Conservation (phyloP, 148 eudicot species). For the Cornus florida region DNA sequence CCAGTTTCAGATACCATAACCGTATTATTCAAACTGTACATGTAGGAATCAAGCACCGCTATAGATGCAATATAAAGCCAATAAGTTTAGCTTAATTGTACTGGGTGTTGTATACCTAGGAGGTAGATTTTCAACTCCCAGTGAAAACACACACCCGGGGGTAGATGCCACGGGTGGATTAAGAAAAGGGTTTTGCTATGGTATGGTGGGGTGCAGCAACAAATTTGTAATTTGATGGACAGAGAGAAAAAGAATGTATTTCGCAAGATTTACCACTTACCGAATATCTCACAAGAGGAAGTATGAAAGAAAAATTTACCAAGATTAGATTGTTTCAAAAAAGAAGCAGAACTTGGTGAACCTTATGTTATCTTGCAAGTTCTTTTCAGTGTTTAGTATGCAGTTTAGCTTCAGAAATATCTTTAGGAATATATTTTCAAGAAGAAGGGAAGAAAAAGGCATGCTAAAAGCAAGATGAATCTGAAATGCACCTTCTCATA, state of each 20-base stretch:
- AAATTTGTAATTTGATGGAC: not conserved
- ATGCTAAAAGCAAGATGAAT: slow-evolving; percentile 5
- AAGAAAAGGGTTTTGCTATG: not conserved
- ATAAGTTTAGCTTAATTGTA: too few relatives aligned
- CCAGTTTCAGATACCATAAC: too few relatives aligned
- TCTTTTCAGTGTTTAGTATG: not conserved
- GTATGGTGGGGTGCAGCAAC: not conserved
- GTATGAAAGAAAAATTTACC: not conserved
- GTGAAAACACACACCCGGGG: not conserved
- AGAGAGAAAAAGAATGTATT: not conserved
- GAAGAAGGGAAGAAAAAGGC: not conserved
- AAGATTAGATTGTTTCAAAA: not conserved
- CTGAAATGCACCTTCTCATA: slow-evolving; percentile 59
- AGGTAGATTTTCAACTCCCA: not conserved
- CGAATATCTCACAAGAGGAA: too few relatives aligned
- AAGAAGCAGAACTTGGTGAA: not conserved
- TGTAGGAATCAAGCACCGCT: too few relatives aligned
- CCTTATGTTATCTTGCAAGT: not conserved
- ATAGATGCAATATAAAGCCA: too few relatives aligned
- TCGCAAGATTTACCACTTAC: not conserved
- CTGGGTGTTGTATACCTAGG: too few relatives aligned
- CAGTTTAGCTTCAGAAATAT: slow-evolving; percentile 1
- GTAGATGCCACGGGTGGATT: not conserved
- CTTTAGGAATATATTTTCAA: slow-evolving; percentile 3
- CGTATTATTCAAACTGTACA: too few relatives aligned